Base-by-base conservation (phyloP, 257 asterid genomes). In the Buddleja alternifolia region DNA sequence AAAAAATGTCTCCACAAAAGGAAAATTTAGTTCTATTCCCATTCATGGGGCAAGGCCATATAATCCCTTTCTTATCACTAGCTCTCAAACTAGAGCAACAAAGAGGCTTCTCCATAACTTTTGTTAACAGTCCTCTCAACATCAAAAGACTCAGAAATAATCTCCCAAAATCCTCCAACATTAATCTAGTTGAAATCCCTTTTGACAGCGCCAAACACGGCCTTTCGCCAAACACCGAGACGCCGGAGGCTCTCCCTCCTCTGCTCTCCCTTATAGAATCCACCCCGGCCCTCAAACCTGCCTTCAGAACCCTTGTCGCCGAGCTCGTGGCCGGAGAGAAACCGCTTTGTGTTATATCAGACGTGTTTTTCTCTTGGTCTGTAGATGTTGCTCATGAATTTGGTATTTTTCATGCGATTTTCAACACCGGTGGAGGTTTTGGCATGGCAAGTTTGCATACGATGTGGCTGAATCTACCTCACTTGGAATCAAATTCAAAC, bases 311-410 rank as follows among this genome's bases (percentile, higher is more conserved):
- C 15, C 48, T 75, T 19, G 10, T 80, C 32, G 63, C 71, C 32
- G 16, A 34, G 52, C 62, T 78, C 12, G 25, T 69, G 10, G 15
- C 10, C 2, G 65, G 53, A 4, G 48, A 17, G 32, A 15, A 8
- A 6, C 82, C 73, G 17, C 10, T 69, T 2, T 78, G 86, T 53
- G 34, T 81, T 3, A 72, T 81, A n/a, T 69, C 86, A 0, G 86
- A 81, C 73, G 58, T 78, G 53, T 72, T 81, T 17, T 75, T 78
- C 17, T 77, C 75, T 1, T 75, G 86, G 86, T 64, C 86, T 3
- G 81, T 73, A 1, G 68, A 66, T 15, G 41, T 78, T 16, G 82
- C 84, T 1, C 81, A 66, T 37, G 67, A 70, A 11, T 69, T 75
- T 19, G 81, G 77, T 3, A 23, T 68, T 0, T 50, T 21, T 20